Conservation (phyloP, 257 asterid genomes). For the Anisodus acutangulus region DNA sequence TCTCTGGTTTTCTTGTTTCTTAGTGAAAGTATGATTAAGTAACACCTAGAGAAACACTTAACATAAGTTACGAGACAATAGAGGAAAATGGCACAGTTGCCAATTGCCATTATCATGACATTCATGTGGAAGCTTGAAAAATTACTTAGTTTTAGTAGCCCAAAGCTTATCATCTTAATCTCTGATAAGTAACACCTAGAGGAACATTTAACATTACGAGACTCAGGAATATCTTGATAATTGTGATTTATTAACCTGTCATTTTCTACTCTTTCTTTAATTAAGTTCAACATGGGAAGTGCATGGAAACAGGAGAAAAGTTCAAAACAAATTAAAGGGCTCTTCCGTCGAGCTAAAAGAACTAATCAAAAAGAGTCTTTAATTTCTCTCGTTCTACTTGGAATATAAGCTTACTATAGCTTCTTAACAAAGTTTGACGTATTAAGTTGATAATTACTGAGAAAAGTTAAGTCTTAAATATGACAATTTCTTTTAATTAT, state of each 20-base stretch:
- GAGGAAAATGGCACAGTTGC: neutral
- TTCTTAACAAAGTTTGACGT: neutral
- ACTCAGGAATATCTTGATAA: slow-evolving; percentile 38
- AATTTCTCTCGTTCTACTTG: neutral
- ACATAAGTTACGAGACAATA: neutral
- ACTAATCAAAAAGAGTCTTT: neutral
- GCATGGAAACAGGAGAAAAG: slow-evolving; percentile 27
- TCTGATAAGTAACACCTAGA: slow-evolving; percentile 48
- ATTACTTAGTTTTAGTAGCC: slow-evolving; percentile 33
- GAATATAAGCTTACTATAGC: neutral
- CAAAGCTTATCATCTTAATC: slow-evolving; percentile 38
- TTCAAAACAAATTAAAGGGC: slow-evolving; percentile 18
- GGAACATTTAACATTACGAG: slow-evolving; percentile 32
- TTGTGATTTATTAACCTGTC: slow-evolving; percentile 29
- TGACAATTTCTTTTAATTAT: too few relatives aligned
- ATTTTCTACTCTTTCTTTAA: neutral
- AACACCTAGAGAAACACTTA: slow-evolving; percentile 44
- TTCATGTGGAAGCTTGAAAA: slow-evolving; percentile 32
- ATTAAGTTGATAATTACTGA: neutral
- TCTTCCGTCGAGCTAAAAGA: neutral
- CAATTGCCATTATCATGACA: slow-evolving; percentile 22
- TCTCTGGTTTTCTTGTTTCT: neutral
- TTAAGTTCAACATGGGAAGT: neutral
- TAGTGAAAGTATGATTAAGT: slow-evolving; percentile 25
- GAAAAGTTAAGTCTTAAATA: too few relatives aligned